Percentiles rank a stretch among this genome's conserved stretches.
Evolutionary conservation across 2,329 filamentous ascomycete genomes (phyloP).

Genomic region (Diaporthe velutina): DNA sequence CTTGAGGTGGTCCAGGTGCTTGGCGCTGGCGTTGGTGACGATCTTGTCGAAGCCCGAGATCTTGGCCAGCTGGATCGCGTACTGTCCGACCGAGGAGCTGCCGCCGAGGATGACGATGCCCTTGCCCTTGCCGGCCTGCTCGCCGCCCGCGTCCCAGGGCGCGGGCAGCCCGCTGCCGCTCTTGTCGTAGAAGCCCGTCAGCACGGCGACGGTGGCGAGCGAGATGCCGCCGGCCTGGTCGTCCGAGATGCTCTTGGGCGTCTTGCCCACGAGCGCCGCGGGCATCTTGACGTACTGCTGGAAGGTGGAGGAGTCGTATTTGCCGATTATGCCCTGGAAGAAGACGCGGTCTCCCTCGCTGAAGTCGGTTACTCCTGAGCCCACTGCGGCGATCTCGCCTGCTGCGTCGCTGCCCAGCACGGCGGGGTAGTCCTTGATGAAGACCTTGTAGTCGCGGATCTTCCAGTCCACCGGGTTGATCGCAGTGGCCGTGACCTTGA

Average conservation of each 20-base stretch:
- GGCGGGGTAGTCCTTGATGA: slow-evolving; percentile 47
- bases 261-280: slow-evolving; percentile 48
- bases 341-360: slow-evolving; percentile 53
- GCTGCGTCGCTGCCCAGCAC: slow-evolving; percentile 52
- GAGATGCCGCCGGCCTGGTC: slow-evolving; percentile 48
- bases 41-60: slow-evolving; percentile 59
- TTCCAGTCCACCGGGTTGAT: slow-evolving; percentile 54
- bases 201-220: slow-evolving; percentile 42
- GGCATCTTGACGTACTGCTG: slow-evolving; percentile 54
- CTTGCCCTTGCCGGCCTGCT: slow-evolving; percentile 55
- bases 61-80: slow-evolving; percentile 58
- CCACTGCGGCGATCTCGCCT: slow-evolving; percentile 51
- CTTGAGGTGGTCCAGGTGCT: slow-evolving; percentile 51
- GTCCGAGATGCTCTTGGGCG: slow-evolving; percentile 47
- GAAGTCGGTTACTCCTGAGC: slow-evolving; percentile 45
- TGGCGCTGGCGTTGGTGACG: slow-evolving; percentile 51
- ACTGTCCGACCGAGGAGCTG: slow-evolving; percentile 54
- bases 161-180: slow-evolving; percentile 44
- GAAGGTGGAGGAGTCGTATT: slow-evolving; percentile 49
- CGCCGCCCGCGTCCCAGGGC: slow-evolving; percentile 47
- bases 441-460: slow-evolving; percentile 46
- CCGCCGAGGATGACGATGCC: slow-evolving; percentile 53
- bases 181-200: slow-evolving; percentile 44
- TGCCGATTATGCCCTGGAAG: slow-evolving; percentile 51
- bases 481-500: slow-evolving; percentile 46